phyloP scores from a whole-genome alignment of 108 stramenopile species.

The Hondaea fermentalgiana region DNA sequence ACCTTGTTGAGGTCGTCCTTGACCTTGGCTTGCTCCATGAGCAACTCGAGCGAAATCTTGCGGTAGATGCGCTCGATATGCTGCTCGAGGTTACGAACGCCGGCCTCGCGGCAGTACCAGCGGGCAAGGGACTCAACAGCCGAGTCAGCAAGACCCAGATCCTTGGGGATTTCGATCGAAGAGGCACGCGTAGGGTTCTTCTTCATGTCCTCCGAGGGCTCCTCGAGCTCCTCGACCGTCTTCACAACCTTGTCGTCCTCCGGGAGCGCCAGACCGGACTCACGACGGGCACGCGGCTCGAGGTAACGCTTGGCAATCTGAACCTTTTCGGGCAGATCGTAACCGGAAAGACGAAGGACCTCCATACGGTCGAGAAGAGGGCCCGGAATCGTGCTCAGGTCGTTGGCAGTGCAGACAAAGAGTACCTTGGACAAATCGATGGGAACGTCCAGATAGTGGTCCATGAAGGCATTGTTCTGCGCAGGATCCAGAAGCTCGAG shows the following conservation, averaged over 20 bases:
- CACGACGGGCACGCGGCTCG: conserved; percentile 81
- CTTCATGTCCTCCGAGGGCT: conserved; percentile 38
- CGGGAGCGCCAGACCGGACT: conserved; percentile 67
- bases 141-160: conserved; percentile 54
- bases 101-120: conserved; percentile 94
- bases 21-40: conserved; percentile 68
- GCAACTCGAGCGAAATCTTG: conserved; percentile 72
- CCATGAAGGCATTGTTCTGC: conserved; percentile 79
- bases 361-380: conserved; percentile 96
- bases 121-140: conserved; percentile 81
- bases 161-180: conserved; percentile 56
- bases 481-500: conserved; percentile 81
- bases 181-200: neutral
- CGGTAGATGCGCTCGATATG: conserved; percentile 85
- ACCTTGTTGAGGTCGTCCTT: conserved; percentile 17
- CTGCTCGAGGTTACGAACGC: conserved; percentile 88
- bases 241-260: conserved; percentile 19
- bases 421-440: conserved; percentile 90
- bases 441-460: conserved; percentile 95
- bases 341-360: conserved; percentile 86
- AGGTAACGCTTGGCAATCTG: conserved; percentile 88
- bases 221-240: conserved; percentile 1
- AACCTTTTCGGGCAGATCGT: conserved; percentile 91
- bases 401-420: conserved; percentile 97
- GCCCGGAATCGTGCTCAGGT: conserved; percentile 78